Evolutionary conservation across 768 basidiomycete genomes (phyloP).

Genomic region (Auriscalpium orientale): DNA sequence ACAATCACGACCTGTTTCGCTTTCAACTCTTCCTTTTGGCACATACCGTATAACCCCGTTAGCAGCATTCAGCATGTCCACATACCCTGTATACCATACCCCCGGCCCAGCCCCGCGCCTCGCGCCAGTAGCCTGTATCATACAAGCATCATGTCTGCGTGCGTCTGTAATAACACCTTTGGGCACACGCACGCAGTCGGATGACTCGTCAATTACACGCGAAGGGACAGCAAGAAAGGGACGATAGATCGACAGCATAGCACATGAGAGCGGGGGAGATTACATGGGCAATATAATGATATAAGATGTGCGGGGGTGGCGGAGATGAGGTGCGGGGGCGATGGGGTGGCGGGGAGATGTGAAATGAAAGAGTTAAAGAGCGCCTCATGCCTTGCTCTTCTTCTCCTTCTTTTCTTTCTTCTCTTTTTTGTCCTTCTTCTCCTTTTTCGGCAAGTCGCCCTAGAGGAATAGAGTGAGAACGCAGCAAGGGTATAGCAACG

Average conservation of each 20-base stretch:
- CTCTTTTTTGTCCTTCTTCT: slow-evolving; percentile 36
- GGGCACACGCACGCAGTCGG: no score
- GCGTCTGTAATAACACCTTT: no score
- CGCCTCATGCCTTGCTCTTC: slow-evolving; percentile 35
- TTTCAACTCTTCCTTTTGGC: no score
- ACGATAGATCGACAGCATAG: slow-evolving; percentile 5
- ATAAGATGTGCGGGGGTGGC: slow-evolving; percentile 10
- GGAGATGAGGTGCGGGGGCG: slow-evolving; percentile 4
- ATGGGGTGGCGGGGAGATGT: slow-evolving; percentile 1
- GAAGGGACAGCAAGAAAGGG: neutral
- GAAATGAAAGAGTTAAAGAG: slow-evolving; percentile 1
- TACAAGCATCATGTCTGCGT: no score
- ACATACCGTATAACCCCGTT: no score
- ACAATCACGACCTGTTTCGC: neutral
- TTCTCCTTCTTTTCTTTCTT: slow-evolving; percentile 49
- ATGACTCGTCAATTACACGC: no score
- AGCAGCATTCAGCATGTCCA: no score
- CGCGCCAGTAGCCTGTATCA: no score
- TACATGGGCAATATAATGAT: slow-evolving; percentile 12
- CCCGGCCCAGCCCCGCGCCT: no score
- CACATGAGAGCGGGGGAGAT: slow-evolving; percentile 4
- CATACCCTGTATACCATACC: no score
- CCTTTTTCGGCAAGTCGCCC: slow-evolving; percentile 29
- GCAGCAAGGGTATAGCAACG: neutral
- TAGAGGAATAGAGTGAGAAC: slow-evolving; percentile 13